Percentiles rank a stretch among this genome's conserved stretches.
Conservation (phyloP, 192 early-diverging fungal species). For the Anaeromyces robustus region DNA sequence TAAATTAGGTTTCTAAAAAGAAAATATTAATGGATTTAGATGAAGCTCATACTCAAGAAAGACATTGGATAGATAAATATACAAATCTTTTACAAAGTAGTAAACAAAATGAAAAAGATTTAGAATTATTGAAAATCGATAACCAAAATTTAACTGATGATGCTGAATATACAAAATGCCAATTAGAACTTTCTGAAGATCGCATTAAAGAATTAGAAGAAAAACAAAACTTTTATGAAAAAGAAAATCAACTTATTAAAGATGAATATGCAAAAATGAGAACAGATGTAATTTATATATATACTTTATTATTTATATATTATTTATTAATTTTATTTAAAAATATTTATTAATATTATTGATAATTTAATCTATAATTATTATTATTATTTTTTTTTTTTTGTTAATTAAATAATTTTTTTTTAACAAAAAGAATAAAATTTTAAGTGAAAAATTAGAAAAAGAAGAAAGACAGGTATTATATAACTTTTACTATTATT, state of each 20-base stretch:
- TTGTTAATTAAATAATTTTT: too few species aligned
- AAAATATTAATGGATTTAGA: not conserved
- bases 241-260: not conserved
- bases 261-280: not conserved
- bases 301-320: too few species aligned
- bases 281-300: not conserved
- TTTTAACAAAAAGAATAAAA: not conserved
- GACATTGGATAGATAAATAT: not conserved
- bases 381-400: not conserved
- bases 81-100: not conserved
- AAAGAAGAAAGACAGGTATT: not conserved
- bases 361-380: too few species aligned
- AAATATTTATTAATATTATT: too few species aligned
- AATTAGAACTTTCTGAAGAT: not conserved
- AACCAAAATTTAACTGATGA: not conserved
- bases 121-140: not conserved
- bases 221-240: not conserved
- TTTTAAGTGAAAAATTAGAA: not conserved
- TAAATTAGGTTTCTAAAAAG: not conserved
- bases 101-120: not conserved
- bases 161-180: not conserved
- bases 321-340: too few species aligned
- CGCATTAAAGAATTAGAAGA: not conserved
- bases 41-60: not conserved
- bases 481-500: too few species aligned